Evolutionary conservation across 2,329 filamentous ascomycete genomes (phyloP), one percentile per base, ranked within the genome.

Genomic region (Ophiosphaerella herpotricha): DNA sequence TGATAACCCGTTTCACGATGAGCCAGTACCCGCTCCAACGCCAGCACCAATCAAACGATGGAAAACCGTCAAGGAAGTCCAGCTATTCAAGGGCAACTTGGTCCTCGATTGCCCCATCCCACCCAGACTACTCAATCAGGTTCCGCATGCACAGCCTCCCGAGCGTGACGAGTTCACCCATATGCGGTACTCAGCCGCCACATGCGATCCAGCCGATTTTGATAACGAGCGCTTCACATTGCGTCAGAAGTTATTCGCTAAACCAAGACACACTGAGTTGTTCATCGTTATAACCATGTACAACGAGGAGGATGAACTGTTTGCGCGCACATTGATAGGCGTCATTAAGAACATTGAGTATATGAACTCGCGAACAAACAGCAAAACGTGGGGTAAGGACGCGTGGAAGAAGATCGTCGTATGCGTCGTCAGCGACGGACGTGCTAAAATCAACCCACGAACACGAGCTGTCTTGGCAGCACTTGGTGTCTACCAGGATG

Each of bases 361-460:
- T 79, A 97, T 99, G 90, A 97, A 94, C 75, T 91, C 89, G 53
- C 85, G 93, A 42, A 91, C 87, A 39, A 91, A 89, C 71, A 96
- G 91, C 76, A 96, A 96, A 77, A 97, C 93, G 0, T 99, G 94
- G 94, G 94, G 94, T 60, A 94, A 95, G 73, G 91, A 96, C 65
- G 92, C 93, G 4, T 99, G 94, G 94, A 97, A 99, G 80, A 99
- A 99, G 80, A 97, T 99, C 64, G 94, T 99, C 8, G 94, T 99
- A 9, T 97, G 93, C 73, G 86, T 99, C 38, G 94, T 99, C 59
- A 97, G 91, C 64, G 94, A 99, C 67, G 94, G 94, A 52, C 91
- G 94, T 84, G 89, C 87, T 54, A 97, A 97, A 80, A 99, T 99
- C 78, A 97, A 97, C 73, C 85, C 90, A 2, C 82, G 94, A 57